Percentiles rank a stretch among this genome's conserved stretches.
Evolutionary conservation across 768 basidiomycete genomes (phyloP).

Genomic region (Termitomyces sp.): DNA sequence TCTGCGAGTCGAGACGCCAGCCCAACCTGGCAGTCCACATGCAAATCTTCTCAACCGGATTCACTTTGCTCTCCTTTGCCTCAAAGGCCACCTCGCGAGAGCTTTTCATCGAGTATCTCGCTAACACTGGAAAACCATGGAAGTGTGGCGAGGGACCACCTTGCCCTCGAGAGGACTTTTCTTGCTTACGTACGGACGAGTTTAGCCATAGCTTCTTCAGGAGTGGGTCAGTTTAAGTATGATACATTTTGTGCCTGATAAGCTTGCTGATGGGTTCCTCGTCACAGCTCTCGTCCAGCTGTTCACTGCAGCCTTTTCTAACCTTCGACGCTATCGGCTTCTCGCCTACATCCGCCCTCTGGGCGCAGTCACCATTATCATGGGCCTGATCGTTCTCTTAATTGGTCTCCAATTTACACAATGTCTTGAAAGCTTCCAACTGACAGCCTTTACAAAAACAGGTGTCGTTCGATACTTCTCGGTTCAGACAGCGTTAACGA

Average conservation of each 20-base stretch:
- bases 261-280: neutral
- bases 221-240: conserved; percentile 32
- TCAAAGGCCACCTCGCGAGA: neutral
- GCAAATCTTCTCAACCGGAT: neutral
- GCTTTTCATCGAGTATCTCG: conserved; percentile 10
- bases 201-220: conserved; percentile 48
- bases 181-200: conserved; percentile 55
- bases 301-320: conserved; percentile 21
- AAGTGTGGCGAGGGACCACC: conserved; percentile 52
- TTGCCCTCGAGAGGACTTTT: conserved; percentile 53
- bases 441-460: conserved; percentile 1
- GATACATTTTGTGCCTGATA: neutral
- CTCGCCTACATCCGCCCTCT: conserved; percentile 23
- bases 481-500: conserved; percentile 22
- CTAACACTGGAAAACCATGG: conserved; percentile 45
- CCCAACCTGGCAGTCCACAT: conserved; percentile 2
- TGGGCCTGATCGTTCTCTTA: conserved; percentile 21
- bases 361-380: conserved; percentile 20
- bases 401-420: conserved; percentile 16
- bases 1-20: neutral
- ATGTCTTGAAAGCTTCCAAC: neutral
- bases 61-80: neutral
- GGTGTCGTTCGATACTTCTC: conserved; percentile 23
- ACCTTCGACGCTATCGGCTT: conserved; percentile 16
- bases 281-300: conserved; percentile 22